Percentiles rank a stretch among this genome's conserved stretches.
phyloP scores from a whole-genome alignment of 2,329 filamentous ascomycete species.

The Penicillium occitanis region DNA sequence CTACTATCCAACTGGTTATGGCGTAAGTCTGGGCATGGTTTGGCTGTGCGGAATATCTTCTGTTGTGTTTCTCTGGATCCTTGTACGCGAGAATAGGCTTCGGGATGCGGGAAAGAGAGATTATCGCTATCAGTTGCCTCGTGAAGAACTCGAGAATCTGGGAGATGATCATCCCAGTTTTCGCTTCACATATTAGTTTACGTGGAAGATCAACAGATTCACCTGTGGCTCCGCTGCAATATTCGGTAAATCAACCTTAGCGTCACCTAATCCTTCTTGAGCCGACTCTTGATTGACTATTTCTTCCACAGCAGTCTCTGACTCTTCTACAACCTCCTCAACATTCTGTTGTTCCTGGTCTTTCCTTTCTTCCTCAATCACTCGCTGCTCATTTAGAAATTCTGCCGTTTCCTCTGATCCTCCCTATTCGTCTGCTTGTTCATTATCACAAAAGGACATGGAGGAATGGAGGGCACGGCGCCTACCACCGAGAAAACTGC shows the following conservation, averaged over 20 bases:
- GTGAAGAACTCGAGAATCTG: no score
- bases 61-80: no score
- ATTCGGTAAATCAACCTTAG: not conserved
- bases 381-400: not conserved
- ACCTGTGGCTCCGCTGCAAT: not conserved
- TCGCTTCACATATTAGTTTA: no score
- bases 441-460: conserved; percentile 45
- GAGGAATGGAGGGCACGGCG: conserved; percentile 42
- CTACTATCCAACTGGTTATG: no score
- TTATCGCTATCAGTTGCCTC: no score
- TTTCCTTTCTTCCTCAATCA: not conserved
- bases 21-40: no score
- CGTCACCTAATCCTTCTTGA: not conserved
- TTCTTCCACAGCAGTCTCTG: not conserved
- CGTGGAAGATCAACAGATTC: not conserved
- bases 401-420: conserved; percentile 25
- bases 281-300: not conserved
- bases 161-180: no score
- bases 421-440: conserved; percentile 45
- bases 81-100: no score
- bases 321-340: not conserved
- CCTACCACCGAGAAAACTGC: conserved; percentile 38
- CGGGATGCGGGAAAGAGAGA: no score
- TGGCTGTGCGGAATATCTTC: no score
- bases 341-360: not conserved